Percentiles rank a stretch among this genome's conserved stretches.
phyloP scores from a whole-genome alignment of 2,329 filamentous ascomycete genomes.

The Bretziella fagacearum region DNA sequence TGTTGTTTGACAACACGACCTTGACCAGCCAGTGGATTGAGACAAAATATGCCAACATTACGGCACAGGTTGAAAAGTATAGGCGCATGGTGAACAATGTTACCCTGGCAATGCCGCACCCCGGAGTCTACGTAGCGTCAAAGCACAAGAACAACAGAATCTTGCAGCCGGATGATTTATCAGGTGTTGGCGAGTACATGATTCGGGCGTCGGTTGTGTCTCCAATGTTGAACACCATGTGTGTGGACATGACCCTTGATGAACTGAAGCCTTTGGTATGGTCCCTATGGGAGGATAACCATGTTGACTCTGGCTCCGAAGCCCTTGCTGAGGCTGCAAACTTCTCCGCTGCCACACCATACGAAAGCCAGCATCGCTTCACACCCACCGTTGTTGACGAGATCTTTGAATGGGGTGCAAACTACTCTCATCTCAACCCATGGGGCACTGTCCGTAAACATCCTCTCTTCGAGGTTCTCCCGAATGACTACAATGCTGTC shows the following conservation, averaged over 20 bases:
- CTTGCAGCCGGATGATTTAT: slow-evolving; percentile 48
- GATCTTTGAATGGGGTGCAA: slow-evolving; percentile 4
- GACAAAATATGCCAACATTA: slow-evolving; percentile 33
- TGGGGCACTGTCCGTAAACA: not conserved
- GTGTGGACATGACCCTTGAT: slow-evolving; percentile 42
- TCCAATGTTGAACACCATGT: slow-evolving; percentile 55
- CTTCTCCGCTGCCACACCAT: not conserved
- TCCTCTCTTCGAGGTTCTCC: not conserved
- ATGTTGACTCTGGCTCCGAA: not conserved
- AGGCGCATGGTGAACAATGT: slow-evolving; percentile 55
- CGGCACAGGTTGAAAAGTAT: slow-evolving; percentile 30
- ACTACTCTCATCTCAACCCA: not conserved
- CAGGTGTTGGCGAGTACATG: slow-evolving; percentile 50
- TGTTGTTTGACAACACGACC: slow-evolving; percentile 57
- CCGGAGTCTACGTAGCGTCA: slow-evolving; percentile 48
- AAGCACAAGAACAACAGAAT: slow-evolving; percentile 45
- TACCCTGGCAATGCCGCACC: slow-evolving; percentile 61
- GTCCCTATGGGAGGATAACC: not conserved
- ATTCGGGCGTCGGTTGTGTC: slow-evolving; percentile 53
- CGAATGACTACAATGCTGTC: not conserved
- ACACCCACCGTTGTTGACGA: not conserved
- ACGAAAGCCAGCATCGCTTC: not conserved
- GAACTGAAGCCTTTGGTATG: slow-evolving; percentile 46
- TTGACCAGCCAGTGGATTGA: slow-evolving; percentile 54
- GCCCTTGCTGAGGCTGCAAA: not conserved